A percentile compares a stretch with the other conserved stretches of the same genome.
phyloP scores from a whole-genome alignment of 495 filamentous ascomycete genomes.

The Pseudoneurospora amorphoporcata region DNA sequence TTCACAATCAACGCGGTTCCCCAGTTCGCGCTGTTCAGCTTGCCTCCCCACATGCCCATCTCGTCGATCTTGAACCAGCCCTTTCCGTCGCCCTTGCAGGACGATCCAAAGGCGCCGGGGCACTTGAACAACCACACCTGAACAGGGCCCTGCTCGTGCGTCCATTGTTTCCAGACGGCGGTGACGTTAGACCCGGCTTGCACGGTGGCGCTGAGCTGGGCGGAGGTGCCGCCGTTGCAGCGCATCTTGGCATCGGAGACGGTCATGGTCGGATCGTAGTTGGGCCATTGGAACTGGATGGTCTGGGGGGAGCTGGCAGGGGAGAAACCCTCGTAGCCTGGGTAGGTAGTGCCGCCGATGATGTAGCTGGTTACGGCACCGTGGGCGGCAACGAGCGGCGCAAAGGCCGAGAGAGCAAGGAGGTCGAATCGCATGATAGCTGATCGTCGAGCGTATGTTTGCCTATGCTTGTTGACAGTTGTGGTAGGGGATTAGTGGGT shows the following conservation, averaged over 20 bases:
- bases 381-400: conserved; percentile 34
- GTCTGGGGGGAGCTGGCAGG: conserved; percentile 31
- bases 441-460: neutral
- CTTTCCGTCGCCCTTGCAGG: conserved; percentile 25
- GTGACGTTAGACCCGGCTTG: conserved; percentile 37
- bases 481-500: neutral
- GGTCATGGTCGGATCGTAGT: conserved; percentile 40
- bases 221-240: conserved; percentile 35
- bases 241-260: conserved; percentile 31
- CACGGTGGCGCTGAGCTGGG: conserved; percentile 25
- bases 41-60: conserved; percentile 27
- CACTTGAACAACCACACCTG: conserved; percentile 39
- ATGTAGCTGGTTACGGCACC: conserved; percentile 45
- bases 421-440: conserved; percentile 4
- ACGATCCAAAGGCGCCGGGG: conserved; percentile 18
- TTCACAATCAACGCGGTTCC: conserved; percentile 36
- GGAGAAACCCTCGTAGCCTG: conserved; percentile 37
- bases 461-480: neutral
- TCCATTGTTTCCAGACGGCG: conserved; percentile 43
- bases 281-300: conserved; percentile 44
- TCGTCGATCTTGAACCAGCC: conserved; percentile 44
- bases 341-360: conserved; percentile 36
- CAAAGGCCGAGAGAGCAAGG: conserved; percentile 2
- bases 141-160: conserved; percentile 36
- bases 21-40: conserved; percentile 40